phyloP scores from a whole-genome alignment of 108 stramenopile genomes.

The Asterionellopsis glacialis region DNA sequence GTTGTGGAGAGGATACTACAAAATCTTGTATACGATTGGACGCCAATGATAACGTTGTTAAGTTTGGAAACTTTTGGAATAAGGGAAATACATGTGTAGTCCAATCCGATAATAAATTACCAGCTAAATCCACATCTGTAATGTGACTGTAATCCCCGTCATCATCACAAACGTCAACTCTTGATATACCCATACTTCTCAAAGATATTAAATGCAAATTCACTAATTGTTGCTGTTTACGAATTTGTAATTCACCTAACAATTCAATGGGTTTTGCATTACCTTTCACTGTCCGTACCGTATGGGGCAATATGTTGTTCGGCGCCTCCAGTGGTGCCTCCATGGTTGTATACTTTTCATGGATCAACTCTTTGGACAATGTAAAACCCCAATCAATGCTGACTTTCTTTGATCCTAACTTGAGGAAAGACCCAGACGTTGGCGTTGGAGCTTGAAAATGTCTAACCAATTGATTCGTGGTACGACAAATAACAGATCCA shows the following conservation, averaged over 20 bases:
- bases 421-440: constrained; percentile 70
- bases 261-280: constrained; percentile 82
- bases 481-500: constrained; percentile 71
- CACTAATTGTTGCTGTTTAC: constrained; percentile 67
- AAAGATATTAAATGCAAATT: constrained; percentile 64
- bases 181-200: constrained; percentile 67
- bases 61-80: constrained; percentile 54
- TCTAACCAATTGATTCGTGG: constrained; percentile 64
- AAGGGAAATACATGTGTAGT: constrained; percentile 32
- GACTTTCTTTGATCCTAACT: constrained; percentile 25
- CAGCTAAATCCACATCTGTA: constrained; percentile 73
- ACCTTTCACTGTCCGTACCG: constrained; percentile 64
- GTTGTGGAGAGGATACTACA: constrained; percentile 9
- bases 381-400: constrained; percentile 53
- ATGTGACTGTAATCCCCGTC: constrained; percentile 30
- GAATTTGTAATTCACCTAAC: constrained; percentile 73
- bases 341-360: constrained; percentile 56
- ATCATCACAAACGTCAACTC: constrained; percentile 23
- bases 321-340: constrained; percentile 78
- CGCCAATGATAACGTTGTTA: constrained; percentile 57
- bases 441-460: constrained; percentile 48
- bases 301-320: constrained; percentile 74
- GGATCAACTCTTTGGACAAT: constrained; percentile 40
- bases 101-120: constrained; percentile 74
- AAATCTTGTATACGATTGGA: constrained; percentile 67